Evolutionary conservation across 2,329 filamentous ascomycete genomes (phyloP), one percentile per base, ranked within the genome.

Genomic region (Pseudovirgaria hyperparasitica): DNA sequence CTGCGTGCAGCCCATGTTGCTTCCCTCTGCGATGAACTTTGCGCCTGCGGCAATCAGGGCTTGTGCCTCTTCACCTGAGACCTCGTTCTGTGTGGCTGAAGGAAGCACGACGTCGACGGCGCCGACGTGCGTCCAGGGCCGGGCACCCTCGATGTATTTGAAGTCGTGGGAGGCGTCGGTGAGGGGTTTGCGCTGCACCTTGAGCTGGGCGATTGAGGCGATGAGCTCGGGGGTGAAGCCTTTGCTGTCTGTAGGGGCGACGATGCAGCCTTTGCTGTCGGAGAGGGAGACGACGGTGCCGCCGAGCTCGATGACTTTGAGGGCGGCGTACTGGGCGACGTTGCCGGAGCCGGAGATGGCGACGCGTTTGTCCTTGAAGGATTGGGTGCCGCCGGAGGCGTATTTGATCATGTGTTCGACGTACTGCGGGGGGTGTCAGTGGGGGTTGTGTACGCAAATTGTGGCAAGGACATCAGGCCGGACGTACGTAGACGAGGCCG

Each of bases 1-100:
- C 61, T 90, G 84, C 18, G 86, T 94, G 69, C 85, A 94, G 39
- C 90, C 90, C 90, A 98, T 96, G 74, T 96, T 96, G 62, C 80
- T 90, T 31, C 90, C 90, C 65, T 98, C 90, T 32, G 90, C 90
- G 41, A 96, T 77, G 65, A 84, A 92, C 54, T 77, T 73, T 50
- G 70, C 71, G 41, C 87, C 87, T 33, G 70, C 70, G 26, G 68
- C 68, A 33, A 94, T 72, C 23, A 96, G 72, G 11, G 71, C 74
- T 63, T 82, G 66, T 28, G 86, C 90, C 67, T 98, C 90, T 46
- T 90, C 84, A 52, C 76, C 75, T 50, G 72, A 85, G 49, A 98
- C 84, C 65, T 98, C 90, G 67, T 98, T 98, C 70, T 98, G 86
- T 34, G 90, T 96, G 21, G 90, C 90, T 48, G 72, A 86, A 28